phyloP scores from a whole-genome alignment of 768 basidiomycete genomes.

The Podaxis sp. region DNA sequence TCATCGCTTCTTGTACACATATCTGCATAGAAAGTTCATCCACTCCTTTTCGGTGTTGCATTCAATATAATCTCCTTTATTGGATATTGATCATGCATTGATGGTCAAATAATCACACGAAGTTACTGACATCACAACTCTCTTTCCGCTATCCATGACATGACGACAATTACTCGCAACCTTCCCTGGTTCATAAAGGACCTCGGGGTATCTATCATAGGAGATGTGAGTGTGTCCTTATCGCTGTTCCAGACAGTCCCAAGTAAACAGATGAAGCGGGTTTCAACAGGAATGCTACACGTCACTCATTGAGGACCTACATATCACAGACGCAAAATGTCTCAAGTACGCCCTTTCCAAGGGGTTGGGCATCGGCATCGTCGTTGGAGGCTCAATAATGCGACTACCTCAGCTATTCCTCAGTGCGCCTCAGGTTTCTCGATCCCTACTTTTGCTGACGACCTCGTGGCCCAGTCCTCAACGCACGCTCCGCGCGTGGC shows the following conservation, averaged over 20 bases:
- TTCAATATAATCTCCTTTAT: background rate
- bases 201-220: conserved; percentile 78
- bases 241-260: background rate
- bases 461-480: conserved; percentile 48
- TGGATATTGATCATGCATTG: background rate
- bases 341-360: conserved; percentile 91
- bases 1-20: background rate
- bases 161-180: conserved; percentile 78
- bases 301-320: conserved; percentile 81
- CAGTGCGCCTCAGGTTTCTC: conserved; percentile 46
- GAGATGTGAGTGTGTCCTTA: conserved; percentile 51
- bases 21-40: background rate
- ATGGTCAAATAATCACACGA: background rate
- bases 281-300: conserved; percentile 79
- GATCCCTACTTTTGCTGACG: background rate
- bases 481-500: conserved; percentile 77
- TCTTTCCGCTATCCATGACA: conserved; percentile 28
- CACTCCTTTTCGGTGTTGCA: background rate
- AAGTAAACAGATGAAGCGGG: background rate
- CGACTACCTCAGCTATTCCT: conserved; percentile 89
- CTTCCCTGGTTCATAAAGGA: conserved; percentile 86
- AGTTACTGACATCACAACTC: background rate
- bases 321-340: conserved; percentile 74
- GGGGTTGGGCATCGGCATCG: conserved; percentile 87
- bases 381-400: conserved; percentile 90